Conservation (phyloP, 805 yeast genomes). For the Hanseniaspora jakobsenii region DNA sequence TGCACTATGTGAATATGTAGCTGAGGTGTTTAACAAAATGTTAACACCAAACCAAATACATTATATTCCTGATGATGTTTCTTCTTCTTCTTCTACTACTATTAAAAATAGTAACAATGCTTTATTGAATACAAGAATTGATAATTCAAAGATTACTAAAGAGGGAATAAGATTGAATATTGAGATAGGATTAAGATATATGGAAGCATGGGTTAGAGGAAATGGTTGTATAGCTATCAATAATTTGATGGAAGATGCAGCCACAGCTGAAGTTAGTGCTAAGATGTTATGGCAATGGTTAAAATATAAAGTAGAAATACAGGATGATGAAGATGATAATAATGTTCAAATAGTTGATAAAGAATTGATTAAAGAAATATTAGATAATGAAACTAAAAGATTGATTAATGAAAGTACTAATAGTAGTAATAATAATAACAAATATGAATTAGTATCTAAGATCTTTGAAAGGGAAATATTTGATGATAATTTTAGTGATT, state of each 20-base stretch:
- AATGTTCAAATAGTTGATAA: constrained; percentile 48
- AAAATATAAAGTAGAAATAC: constrained; percentile 48
- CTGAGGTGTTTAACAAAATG: constrained; percentile 64
- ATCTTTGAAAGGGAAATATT: constrained; percentile 62
- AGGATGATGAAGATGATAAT: constrained; percentile 47
- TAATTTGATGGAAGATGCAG: constrained; percentile 81
- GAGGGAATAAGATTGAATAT: constrained; percentile 61
- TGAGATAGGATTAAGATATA: constrained; percentile 64
- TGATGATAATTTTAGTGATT: constrained; percentile 63
- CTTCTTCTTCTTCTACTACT: too few relatives aligned
- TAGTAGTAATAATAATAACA: constrained; percentile 45
- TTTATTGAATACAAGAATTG: constrained; percentile 53
- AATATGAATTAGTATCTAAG: constrained; percentile 55
- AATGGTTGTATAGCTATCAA: constrained; percentile 78
- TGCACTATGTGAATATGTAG: constrained; percentile 61
- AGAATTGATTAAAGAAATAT: constrained; percentile 42
- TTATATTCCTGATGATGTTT: constrained; percentile 34
- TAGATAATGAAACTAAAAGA: constrained; percentile 50
- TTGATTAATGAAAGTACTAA: constrained; percentile 26
- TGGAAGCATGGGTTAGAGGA: constrained; percentile 79
- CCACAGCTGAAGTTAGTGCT: constrained; percentile 79
- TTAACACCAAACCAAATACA: constrained; percentile 70
- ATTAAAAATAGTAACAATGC: constrained; percentile 34
- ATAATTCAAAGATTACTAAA: constrained; percentile 52
- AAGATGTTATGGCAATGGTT: constrained; percentile 78